Conservation (phyloP, 345 rosid species). For the Clarkia xantiana region DNA sequence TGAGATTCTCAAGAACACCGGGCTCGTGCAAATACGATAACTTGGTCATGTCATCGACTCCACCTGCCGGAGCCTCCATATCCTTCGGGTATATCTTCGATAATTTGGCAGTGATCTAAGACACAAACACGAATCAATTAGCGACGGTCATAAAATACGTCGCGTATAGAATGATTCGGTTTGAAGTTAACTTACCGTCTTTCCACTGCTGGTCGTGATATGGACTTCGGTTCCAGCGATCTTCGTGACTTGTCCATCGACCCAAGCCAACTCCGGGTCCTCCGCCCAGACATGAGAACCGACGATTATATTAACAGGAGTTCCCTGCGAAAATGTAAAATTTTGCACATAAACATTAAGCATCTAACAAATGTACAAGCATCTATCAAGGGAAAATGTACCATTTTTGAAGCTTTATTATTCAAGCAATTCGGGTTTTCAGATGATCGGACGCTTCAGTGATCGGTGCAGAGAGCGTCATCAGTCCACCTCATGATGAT, state of each 20-base stretch:
- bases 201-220: slow-evolving; percentile 36
- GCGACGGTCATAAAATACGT: not conserved
- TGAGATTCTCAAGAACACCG: slow-evolving; percentile 77
- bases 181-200: slow-evolving; percentile 29
- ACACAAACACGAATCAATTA: slow-evolving; percentile 2
- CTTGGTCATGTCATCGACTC: slow-evolving; percentile 98
- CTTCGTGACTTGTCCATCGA: slow-evolving; percentile 61
- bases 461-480: no score
- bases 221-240: slow-evolving; percentile 49
- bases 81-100: slow-evolving; percentile 75
- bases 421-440: no score
- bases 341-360: not conserved
- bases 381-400: not conserved
- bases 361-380: slow-evolving; percentile 2
- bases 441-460: no score
- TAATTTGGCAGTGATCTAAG: slow-evolving; percentile 46
- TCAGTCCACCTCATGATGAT: no score
- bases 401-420: no score
- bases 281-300: slow-evolving; percentile 94
- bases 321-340: slow-evolving; percentile 39
- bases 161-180: not conserved
- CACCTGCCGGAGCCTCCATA: slow-evolving; percentile 85
- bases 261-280: slow-evolving; percentile 61
- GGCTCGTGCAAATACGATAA: slow-evolving; percentile 91
- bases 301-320: slow-evolving; percentile 67